Evolutionary conservation across 2,329 filamentous ascomycete genomes (phyloP), one percentile per base, ranked within the genome.

Genomic region (Colletotrichum agaves): DNA sequence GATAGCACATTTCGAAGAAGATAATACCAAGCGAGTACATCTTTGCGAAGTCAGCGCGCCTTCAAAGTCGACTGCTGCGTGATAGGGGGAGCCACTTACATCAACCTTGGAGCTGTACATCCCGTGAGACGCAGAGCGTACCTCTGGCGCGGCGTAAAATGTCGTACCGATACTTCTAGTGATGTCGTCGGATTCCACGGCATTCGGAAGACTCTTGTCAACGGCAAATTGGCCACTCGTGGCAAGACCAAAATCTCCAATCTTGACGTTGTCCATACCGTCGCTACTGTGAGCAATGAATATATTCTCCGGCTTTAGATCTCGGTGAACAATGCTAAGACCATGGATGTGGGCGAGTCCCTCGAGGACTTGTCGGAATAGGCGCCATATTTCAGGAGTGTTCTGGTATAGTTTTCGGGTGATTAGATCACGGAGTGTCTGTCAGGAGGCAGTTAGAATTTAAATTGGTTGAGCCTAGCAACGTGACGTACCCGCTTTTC

Each of bases 1-100:
- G 79, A 71, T 90, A 94, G 74, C 92, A 97, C 96, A 99, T 99
- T 79, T 99, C 96, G 72, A 98, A 98, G 80, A 99, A 97, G 64
- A 99, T 98, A 70, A 99, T 92, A 0, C 96, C 96, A 46, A 99
- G 84, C 0, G 95, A 98, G 76, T 96, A 99, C 95, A 99, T 98
- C 86, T 27, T 27, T 90, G 63, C 0, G 39, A 6, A 27, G 27
- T 27, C 27, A 27, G 27, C 27, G 27, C 27, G 27, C 3, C 27
- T 27, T 5, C 5, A 8, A 27, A 7, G 2, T 7, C 27, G 27
- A 27, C 27, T 7, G 27, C 27, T 12, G 17, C 12, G 2, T 15
- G 21, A 15, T 15, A 4, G 13, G 13, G 10, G 13, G 12, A 10
- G n/a, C 44, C 27, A 83, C 89, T 83, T 79, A 90, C 89, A 81